Base-by-base conservation (phyloP, 2,329 filamentous ascomycete species). In the Phyllosticta citrichinensis region DNA sequence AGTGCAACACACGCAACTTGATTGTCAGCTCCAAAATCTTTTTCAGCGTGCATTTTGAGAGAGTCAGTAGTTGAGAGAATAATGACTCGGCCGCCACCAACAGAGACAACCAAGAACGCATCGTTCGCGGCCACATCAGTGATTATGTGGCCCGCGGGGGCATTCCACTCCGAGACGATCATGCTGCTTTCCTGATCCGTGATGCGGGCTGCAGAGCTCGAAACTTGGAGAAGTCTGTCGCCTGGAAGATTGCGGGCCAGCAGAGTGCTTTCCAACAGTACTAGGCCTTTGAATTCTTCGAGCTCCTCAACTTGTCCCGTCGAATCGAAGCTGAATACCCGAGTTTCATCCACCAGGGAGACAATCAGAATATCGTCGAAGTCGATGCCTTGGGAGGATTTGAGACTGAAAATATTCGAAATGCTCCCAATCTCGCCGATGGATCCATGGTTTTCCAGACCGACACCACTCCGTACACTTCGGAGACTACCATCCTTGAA, bases 381-480 rank as follows among this genome's bases (percentile, higher is more conserved):
- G 17, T 72, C 71, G 47, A 77, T 74, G 0, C 75, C 74, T 58
- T 79, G 68, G 62, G 82, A 81, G 5, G 79, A 77, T 65, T 76
- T 79, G 14, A 96, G 71, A 3, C 86, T 80, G 77, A 91, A 96
- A 1, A 96, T 75, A 25, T 86, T 85, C 60, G 85, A 85, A 52
- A 90, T 85, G 69, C 87, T 83, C 33, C 85, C 80, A 75, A 97
- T 85, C 54, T 95, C 88, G 40, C 86, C 89, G 9, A 97, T 77
- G 5, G 93, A 81, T 20, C 91, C 93, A 17, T 92, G 76, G 61
- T 97, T 91, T 70, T 97, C 91, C 57, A 97, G 81, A 0, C 92
- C 92, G 57, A 99, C 92, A 56, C 94, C 95, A 71, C 93, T 97
- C 60, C 94, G 83, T 22, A 99, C 90, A 70, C 91, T 96, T 63